These are phyloP conservation scores for Veloboletus limbatus DNA, from an alignment of 1,284 basidiomycete genomes.

Conservation along the genomic window DNA sequence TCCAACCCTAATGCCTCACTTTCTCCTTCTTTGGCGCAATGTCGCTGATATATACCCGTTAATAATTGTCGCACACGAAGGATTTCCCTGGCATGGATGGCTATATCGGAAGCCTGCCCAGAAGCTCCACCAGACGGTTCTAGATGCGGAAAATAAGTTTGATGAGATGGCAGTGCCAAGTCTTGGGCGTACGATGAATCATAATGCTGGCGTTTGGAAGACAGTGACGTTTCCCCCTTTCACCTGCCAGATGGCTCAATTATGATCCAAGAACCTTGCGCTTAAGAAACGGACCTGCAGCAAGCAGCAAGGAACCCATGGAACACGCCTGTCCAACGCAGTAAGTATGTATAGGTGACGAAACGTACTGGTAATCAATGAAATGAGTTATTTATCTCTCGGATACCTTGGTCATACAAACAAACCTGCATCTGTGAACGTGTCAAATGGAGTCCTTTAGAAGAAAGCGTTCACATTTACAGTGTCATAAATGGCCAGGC, in stretches of 20 bases:
- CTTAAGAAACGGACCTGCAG: conserved; percentile 54
- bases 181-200: conserved; percentile 81
- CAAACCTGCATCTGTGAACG: conserved; percentile 69
- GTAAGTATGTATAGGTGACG: conserved; percentile 91
- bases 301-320: conserved; percentile 89
- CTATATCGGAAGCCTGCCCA: conserved; percentile 91
- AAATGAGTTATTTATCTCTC: conserved; percentile 17
- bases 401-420: conserved; percentile 7
- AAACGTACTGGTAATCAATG: conserved; percentile 67
- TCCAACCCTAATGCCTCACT: conserved; percentile 57
- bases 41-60: conserved; percentile 81
- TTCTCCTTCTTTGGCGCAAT: conserved; percentile 71
- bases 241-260: conserved; percentile 43
- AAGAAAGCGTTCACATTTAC: conserved; percentile 40
- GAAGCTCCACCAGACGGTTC: conserved; percentile 93
- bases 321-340: conserved; percentile 90
- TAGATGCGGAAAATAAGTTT: conserved; percentile 33
- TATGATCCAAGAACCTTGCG: conserved; percentile 9
- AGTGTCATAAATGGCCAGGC: conserved; percentile 93
- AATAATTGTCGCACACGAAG: conserved; percentile 78
- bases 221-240: conserved; percentile 83
- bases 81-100: conserved; percentile 92
- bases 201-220: conserved; percentile 92
- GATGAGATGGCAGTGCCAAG: conserved; percentile 11
- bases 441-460: conserved; percentile 21